Conservation (phyloP, 73 alveolate genomes). For the Uronychia setigera region DNA sequence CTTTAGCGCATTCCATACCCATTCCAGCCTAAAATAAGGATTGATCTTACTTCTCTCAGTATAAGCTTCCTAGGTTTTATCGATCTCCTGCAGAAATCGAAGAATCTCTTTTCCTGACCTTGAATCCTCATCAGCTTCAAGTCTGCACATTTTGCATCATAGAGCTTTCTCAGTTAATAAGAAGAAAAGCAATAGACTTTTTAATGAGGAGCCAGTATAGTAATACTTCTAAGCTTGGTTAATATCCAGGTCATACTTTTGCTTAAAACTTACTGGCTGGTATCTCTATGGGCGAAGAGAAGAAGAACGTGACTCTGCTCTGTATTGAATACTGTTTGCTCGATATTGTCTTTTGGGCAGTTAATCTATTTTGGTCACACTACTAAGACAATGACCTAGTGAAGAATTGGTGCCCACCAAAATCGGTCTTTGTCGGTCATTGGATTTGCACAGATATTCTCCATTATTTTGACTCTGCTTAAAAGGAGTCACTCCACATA, state of each 20-base stretch:
- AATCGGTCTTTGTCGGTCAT: background rate
- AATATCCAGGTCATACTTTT: background rate
- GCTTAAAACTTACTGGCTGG: background rate
- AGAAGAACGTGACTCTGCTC: background rate
- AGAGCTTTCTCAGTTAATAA: background rate
- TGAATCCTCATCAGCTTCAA: constrained; percentile 16
- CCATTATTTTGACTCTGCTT: too few relatives aligned
- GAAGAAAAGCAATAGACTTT: background rate
- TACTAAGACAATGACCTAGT: background rate
- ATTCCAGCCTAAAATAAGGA: constrained; percentile 22
- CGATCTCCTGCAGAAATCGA: constrained; percentile 45
- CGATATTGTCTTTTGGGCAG: background rate
- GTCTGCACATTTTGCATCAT: constrained; percentile 62
- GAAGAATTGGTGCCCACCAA: background rate
- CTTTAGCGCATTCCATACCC: constrained; percentile 42
- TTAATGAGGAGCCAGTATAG: background rate
- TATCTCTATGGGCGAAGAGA: background rate
- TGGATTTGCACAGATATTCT: background rate
- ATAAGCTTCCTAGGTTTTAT: constrained; percentile 38
- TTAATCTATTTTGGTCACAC: background rate
- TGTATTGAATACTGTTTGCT: background rate
- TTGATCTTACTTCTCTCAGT: constrained; percentile 39
- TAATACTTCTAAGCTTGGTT: background rate
- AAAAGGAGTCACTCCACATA: background rate
- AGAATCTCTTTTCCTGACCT: constrained; percentile 41